Conservation (phyloP, 176 grass and related monocot species). For the Pontederia paniculata region DNA sequence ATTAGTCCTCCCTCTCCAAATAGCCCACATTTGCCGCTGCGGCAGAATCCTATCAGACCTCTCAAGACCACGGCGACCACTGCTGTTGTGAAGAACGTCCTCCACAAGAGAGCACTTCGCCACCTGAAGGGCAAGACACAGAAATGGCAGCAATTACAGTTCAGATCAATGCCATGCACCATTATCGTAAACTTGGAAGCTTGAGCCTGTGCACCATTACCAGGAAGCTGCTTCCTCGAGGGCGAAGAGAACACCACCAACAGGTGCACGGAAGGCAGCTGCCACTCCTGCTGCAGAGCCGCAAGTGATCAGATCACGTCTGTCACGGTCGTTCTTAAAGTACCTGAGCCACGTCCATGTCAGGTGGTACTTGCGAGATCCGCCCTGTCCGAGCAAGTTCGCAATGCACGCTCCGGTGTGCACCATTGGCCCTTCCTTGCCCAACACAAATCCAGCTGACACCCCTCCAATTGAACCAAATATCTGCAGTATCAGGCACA, state of each 20-base stretch:
- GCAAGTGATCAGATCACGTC: slow-evolving; percentile 91
- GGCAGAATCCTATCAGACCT: slow-evolving; percentile 53
- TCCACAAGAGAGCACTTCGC: slow-evolving; percentile 89
- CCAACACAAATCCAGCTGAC: slow-evolving; percentile 91
- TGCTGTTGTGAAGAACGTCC: slow-evolving; percentile 95
- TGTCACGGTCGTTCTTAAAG: slow-evolving; percentile 85
- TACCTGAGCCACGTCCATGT: slow-evolving; percentile 85
- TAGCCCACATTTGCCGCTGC: slow-evolving; percentile 71
- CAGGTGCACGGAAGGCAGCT: slow-evolving; percentile 82
- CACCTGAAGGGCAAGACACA: slow-evolving; percentile 47
- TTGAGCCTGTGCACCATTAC: slow-evolving; percentile 18
- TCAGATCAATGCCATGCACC: not conserved
- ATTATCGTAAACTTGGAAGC: not conserved
- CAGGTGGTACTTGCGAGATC: slow-evolving; percentile 85
- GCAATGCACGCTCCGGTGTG: slow-evolving; percentile 95
- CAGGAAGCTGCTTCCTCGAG: slow-evolving; percentile 97
- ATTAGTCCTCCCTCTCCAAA: slow-evolving; percentile 86
- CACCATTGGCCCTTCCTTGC: slow-evolving; percentile 97
- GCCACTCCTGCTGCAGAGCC: slow-evolving; percentile 83
- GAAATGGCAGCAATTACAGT: not conserved
- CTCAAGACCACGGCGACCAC: slow-evolving; percentile 79
- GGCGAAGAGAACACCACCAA: slow-evolving; percentile 94
- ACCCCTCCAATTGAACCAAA: slow-evolving; percentile 85
- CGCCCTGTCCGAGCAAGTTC: slow-evolving; percentile 86
- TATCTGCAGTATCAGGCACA: slow-evolving; percentile 37